Evolutionary conservation across 176 grass and related monocot species (phyloP).

Genomic region (Puya raimondii): DNA sequence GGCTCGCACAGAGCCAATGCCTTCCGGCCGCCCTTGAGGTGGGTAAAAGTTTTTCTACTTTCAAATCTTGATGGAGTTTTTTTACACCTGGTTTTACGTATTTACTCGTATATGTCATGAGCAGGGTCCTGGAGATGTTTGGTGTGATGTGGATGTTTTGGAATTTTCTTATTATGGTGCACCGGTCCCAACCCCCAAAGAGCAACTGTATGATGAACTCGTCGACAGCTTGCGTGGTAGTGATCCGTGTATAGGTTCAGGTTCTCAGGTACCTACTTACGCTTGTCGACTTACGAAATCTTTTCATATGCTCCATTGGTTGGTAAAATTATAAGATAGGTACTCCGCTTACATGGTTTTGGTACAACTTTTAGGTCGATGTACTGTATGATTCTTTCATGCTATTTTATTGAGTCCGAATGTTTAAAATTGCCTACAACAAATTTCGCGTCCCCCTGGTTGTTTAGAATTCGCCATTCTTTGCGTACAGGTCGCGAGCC

Average conservation of each 20-base stretch:
- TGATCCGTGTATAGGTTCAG: slow-evolving; percentile 87
- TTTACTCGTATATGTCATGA: slow-evolving; percentile 39
- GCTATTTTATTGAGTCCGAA: no score
- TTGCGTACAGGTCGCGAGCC: slow-evolving; percentile 76
- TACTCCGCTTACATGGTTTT: neutral
- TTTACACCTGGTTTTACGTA: neutral
- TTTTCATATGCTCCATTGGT: neutral
- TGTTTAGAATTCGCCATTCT: slow-evolving; percentile 15
- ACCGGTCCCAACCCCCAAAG: slow-evolving; percentile 81
- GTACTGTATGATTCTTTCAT: no score
- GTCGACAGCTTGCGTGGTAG: slow-evolving; percentile 78
- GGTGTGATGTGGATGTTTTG: slow-evolving; percentile 99
- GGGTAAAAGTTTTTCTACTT: slow-evolving; percentile 2
- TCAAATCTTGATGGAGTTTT: neutral
- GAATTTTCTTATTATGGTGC: slow-evolving; percentile 98
- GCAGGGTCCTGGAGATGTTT: slow-evolving; percentile 92
- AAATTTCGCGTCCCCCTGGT: no score
- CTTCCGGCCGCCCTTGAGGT: slow-evolving; percentile 87
- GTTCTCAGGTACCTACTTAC: slow-evolving; percentile 63
- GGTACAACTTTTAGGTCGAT: neutral
- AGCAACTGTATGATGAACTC: slow-evolving; percentile 78
- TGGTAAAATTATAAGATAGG: neutral
- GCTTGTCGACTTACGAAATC: neutral
- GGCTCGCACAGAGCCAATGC: slow-evolving; percentile 64
- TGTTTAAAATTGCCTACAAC: no score